Percentiles rank a stretch among this genome's conserved stretches.
Conservation (phyloP, 1,284 basidiomycete genomes). For the Ganoderma sp. region DNA sequence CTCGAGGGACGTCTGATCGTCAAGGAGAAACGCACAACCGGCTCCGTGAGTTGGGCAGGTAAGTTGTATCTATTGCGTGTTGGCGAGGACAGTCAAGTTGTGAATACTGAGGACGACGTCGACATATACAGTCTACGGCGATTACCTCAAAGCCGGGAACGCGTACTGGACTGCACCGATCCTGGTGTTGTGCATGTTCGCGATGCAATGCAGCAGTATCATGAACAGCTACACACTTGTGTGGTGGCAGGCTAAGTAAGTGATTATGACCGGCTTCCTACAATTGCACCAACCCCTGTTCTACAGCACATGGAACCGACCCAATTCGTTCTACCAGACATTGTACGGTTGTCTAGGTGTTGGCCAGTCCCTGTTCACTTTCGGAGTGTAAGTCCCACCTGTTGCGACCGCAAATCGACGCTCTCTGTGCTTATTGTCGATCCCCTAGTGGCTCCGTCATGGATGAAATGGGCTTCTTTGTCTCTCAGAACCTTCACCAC, state of each 20-base stretch:
- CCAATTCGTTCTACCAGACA: constrained; percentile 71
- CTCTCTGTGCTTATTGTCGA: constrained; percentile 22
- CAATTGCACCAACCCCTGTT: constrained; percentile 21
- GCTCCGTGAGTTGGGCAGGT: constrained; percentile 65
- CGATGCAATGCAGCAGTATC: constrained; percentile 70
- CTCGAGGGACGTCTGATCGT: constrained; percentile 69
- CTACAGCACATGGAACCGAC: constrained; percentile 51
- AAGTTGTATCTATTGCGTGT: background rate
- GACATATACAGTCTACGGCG: constrained; percentile 62
- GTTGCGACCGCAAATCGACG: constrained; percentile 28
- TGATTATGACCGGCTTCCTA: background rate
- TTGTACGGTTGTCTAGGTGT: constrained; percentile 73
- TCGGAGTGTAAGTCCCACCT: constrained; percentile 52
- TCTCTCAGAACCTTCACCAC: constrained; percentile 65
- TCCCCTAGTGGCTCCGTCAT: constrained; percentile 56
- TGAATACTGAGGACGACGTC: constrained; percentile 14
- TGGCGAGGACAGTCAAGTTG: background rate
- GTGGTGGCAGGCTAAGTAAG: constrained; percentile 75
- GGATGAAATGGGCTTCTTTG: constrained; percentile 62
- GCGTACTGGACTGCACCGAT: constrained; percentile 63
- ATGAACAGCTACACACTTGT: constrained; percentile 67
- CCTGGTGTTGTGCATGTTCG: constrained; percentile 57
- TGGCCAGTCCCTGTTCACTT: constrained; percentile 66
- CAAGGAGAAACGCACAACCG: constrained; percentile 68
- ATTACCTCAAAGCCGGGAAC: constrained; percentile 70